Percentiles rank a stretch among this genome's conserved stretches.
These are phyloP conservation scores for Botrytis aclada DNA, from an alignment of 2,329 filamentous ascomycete genomes.

Conservation along the genomic window DNA sequence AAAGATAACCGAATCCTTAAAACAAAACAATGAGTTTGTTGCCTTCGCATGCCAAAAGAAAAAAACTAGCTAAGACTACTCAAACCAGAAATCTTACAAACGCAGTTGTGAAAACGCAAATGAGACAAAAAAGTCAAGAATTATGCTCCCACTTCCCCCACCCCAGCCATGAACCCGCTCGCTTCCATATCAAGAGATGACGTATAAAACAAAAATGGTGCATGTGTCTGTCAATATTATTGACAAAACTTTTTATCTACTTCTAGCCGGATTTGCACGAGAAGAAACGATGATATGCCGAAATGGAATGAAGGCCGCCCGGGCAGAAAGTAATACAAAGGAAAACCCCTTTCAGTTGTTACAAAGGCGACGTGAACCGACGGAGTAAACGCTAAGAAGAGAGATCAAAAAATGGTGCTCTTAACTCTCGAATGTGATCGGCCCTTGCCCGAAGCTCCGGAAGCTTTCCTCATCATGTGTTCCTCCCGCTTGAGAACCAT, in stretches of 20 bases:
- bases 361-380: background rate
- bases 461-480: conserved; percentile 29
- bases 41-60: background rate
- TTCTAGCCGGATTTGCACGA: background rate
- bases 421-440: conserved; percentile 35
- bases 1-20: background rate
- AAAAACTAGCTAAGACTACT: background rate
- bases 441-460: conserved; percentile 28
- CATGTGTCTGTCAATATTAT: background rate
- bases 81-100: conserved; percentile 13
- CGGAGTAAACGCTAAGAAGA: background rate
- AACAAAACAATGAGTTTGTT: background rate
- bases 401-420: conserved; percentile 29
- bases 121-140: conserved; percentile 11
- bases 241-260: conserved; percentile 9
- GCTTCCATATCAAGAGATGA: conserved; percentile 2
- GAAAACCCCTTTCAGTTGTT: background rate
- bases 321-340: conserved; percentile 18
- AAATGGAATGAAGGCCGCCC: conserved; percentile 12
- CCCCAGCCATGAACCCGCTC: conserved; percentile 4
- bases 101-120: background rate
- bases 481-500: conserved; percentile 62
- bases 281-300: conserved; percentile 4
- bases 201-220: conserved; percentile 9
- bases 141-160: conserved; percentile 15